phyloP scores from a whole-genome alignment of 2,329 filamentous ascomycete genomes.

The Ascochyta fabae region DNA sequence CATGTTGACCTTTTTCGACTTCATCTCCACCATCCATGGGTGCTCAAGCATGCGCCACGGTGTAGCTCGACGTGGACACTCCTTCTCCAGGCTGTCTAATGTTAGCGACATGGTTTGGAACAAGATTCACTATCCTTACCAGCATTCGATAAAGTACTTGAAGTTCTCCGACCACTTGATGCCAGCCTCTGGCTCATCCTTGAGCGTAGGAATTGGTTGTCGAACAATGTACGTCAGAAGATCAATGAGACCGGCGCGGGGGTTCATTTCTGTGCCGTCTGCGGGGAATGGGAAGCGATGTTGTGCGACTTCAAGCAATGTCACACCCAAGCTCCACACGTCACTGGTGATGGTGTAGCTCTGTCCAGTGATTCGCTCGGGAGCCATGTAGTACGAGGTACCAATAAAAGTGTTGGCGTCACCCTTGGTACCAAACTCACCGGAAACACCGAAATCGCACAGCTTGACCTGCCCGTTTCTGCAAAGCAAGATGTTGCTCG shows the following conservation, averaged over 20 bases:
- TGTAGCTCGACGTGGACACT: constrained; percentile 82
- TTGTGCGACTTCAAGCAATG: constrained; percentile 97
- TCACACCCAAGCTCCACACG: constrained; percentile 97
- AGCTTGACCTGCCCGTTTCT: constrained; percentile 90
- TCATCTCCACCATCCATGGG: constrained; percentile 98
- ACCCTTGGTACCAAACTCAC: constrained; percentile 97
- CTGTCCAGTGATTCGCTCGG: constrained; percentile 95
- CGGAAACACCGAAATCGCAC: constrained; percentile 97
- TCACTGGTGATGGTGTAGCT: constrained; percentile 98
- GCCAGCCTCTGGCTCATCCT: constrained; percentile 87
- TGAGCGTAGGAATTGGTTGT: constrained; percentile 92
- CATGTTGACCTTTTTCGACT: constrained; percentile 96
- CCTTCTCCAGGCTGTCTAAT: constrained; percentile 82
- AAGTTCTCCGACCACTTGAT: constrained; percentile 97
- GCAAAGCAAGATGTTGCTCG: constrained; percentile 93
- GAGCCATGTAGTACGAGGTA: constrained; percentile 99
- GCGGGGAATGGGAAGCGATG: constrained; percentile 98
- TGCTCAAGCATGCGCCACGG: constrained; percentile 99
- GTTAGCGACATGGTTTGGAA: constrained; percentile 28
- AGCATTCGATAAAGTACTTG: constrained; percentile 99
- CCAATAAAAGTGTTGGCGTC: constrained; percentile 99
- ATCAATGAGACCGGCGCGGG: constrained; percentile 89
- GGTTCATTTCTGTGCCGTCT: constrained; percentile 94
- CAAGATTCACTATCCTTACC: constrained; percentile 66
- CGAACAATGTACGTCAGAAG: constrained; percentile 96